phyloP scores from a whole-genome alignment of 129 eudicot species.

The Flaveria trinervia region DNA sequence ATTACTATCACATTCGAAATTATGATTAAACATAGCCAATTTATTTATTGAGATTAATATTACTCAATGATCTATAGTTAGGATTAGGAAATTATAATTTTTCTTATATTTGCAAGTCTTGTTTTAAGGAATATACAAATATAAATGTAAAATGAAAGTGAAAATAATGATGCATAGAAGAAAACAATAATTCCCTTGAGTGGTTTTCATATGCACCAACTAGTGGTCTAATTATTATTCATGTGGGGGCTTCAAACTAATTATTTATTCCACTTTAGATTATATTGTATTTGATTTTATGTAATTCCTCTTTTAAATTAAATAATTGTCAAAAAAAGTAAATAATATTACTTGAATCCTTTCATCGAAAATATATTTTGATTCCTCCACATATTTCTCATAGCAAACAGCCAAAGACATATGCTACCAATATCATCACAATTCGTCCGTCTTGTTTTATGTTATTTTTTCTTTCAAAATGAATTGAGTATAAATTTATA shows the following conservation, averaged over 20 bases:
- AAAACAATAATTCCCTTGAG: conserved; percentile 9
- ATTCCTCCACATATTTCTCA: conserved; percentile 14
- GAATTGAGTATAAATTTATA: neutral
- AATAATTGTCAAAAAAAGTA: neutral
- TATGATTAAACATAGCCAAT: no score
- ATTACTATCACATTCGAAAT: no score
- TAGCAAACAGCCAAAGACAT: conserved; percentile 26
- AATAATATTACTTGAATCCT: neutral
- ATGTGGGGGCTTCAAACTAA: conserved; percentile 26
- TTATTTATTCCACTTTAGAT: conserved; percentile 12
- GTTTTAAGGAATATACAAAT: no score
- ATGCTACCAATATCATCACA: conserved; percentile 21
- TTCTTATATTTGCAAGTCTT: no score
- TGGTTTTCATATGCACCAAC: conserved; percentile 19
- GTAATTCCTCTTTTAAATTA: neutral
- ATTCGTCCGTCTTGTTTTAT: neutral
- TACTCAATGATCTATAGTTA: no score
- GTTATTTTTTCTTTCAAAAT: neutral
- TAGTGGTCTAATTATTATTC: conserved; percentile 20
- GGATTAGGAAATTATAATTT: no score
- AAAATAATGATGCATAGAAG: neutral
- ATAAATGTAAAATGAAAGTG: neutral
- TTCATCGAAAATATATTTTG: conserved; percentile 1
- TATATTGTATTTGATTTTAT: conserved; percentile 10
- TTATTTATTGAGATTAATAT: no score